Evolutionary conservation across 192 early-diverging fungal species (phyloP).

Genomic region (Entomortierella chlamydospora): DNA sequence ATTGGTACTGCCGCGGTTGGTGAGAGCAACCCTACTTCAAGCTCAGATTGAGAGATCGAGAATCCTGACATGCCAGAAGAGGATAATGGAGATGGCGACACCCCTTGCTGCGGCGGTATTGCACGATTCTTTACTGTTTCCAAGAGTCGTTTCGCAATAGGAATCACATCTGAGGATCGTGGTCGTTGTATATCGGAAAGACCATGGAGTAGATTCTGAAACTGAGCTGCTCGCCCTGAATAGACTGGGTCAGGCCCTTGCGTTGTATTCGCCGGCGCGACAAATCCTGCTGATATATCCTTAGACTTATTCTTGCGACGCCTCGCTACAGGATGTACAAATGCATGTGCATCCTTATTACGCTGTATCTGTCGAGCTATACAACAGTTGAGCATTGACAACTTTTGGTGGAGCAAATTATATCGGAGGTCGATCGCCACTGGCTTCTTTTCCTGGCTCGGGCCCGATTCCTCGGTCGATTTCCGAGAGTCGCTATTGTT

Average conservation of each 20-base stretch:
- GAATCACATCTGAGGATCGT: conserved; percentile 41
- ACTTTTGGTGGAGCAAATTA: conserved; percentile 77
- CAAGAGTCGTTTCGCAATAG: conserved; percentile 39
- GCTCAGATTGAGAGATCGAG: background rate
- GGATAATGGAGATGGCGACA: background rate
- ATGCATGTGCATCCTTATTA: conserved; percentile 18
- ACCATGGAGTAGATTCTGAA: conserved; percentile 36
- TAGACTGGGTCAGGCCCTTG: conserved; percentile 7
- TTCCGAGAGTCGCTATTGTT: background rate
- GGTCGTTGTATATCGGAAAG: conserved; percentile 47
- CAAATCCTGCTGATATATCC: background rate
- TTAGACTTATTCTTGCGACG: conserved; percentile 10
- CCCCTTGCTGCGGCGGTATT: background rate
- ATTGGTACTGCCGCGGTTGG: conserved; percentile 34
- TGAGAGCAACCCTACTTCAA: conserved; percentile 23
- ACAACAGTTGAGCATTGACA: conserved; percentile 88
- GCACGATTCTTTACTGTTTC: conserved; percentile 34
- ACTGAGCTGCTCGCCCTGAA: conserved; percentile 17
- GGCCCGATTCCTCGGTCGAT: background rate
- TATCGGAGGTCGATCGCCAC: conserved; percentile 74
- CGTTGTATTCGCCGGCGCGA: background rate
- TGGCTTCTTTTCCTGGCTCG: conserved; percentile 22
- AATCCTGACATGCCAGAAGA: background rate
- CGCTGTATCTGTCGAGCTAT: conserved; percentile 58
- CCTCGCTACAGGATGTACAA: conserved; percentile 28